These are phyloP conservation scores for Spinellus fusiger DNA, from an alignment of 192 early-diverging fungal genomes.

Conservation along the genomic window DNA sequence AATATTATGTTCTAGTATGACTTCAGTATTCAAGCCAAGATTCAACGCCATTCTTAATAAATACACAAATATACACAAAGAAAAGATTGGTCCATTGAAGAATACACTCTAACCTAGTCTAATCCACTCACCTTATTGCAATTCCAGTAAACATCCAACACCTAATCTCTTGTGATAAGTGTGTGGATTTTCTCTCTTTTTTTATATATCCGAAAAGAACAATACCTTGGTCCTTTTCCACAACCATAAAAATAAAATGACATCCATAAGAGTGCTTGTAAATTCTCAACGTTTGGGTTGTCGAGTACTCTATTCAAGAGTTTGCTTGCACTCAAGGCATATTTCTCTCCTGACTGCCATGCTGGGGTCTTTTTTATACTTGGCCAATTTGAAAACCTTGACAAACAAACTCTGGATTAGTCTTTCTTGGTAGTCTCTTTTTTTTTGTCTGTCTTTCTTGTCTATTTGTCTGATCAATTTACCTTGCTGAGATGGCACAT, in stretches of 20 bases:
- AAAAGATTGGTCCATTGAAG: not conserved
- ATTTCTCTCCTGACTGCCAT: conserved; percentile 48
- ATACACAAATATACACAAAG: not conserved
- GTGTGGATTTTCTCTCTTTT: not conserved
- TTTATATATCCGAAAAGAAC: not conserved
- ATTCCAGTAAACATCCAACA: not conserved
- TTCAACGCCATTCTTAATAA: conserved; percentile 40
- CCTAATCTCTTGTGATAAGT: not conserved
- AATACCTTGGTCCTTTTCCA: conserved; percentile 39
- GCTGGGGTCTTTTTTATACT: conserved; percentile 38
- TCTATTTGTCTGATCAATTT: not conserved
- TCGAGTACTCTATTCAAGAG: conserved; percentile 40
- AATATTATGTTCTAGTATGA: conserved; percentile 5
- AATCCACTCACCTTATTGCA: not conserved
- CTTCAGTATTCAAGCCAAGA: conserved; percentile 44
- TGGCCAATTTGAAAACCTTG: conserved; percentile 41
- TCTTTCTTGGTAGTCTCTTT: too few species aligned
- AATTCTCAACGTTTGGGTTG: conserved; percentile 36
- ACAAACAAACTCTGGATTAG: not conserved
- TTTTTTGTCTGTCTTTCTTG: not conserved
- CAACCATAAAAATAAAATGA: conserved; percentile 46
- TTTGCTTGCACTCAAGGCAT: conserved; percentile 39
- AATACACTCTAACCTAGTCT: not conserved
- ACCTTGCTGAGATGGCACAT: not conserved
- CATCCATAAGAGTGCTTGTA: conserved; percentile 43